Percentiles rank a stretch among this genome's conserved stretches.
Evolutionary conservation across 345 rosid species (phyloP).

Genomic region (Eucalyptus curtisii): DNA sequence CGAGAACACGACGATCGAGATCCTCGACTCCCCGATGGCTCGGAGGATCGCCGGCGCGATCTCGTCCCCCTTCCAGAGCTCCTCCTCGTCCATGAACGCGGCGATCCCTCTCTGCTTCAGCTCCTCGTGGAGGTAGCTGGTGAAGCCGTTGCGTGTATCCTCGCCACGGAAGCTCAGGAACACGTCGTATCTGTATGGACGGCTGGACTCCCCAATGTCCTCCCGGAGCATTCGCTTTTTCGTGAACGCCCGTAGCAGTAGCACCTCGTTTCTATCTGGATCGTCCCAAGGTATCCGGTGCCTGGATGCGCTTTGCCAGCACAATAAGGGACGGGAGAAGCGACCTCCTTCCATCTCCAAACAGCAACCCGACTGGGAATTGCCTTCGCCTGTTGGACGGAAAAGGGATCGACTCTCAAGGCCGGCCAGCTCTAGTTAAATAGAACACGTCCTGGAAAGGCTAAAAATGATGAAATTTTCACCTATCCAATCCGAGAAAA

Average conservation of each 20-base stretch:
- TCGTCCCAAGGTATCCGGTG: background rate
- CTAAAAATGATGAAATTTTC: no score
- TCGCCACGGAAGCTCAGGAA: conserved; percentile 14
- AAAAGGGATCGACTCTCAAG: no score
- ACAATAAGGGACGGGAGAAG: no score
- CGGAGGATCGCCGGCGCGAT: background rate
- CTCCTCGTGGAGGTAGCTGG: background rate
- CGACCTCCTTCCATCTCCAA: no score
- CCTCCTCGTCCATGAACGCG: background rate
- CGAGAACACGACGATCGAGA: background rate
- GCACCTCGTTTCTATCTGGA: background rate
- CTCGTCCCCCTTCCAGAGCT: background rate
- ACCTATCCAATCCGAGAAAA: no score
- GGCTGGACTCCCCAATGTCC: background rate
- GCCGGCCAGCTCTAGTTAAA: no score
- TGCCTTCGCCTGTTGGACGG: no score
- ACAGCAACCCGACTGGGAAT: accelerated
- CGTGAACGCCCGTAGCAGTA: background rate
- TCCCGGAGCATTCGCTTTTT: background rate
- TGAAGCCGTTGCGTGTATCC: conserved; percentile 7
- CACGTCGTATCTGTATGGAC: background rate
- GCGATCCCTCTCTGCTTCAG: background rate
- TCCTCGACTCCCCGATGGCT: conserved; percentile 1
- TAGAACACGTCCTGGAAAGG: no score
- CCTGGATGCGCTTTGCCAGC: accelerated